Conservation (phyloP, 2,329 filamentous ascomycete genomes). For the Aspergillus viridinutans region DNA sequence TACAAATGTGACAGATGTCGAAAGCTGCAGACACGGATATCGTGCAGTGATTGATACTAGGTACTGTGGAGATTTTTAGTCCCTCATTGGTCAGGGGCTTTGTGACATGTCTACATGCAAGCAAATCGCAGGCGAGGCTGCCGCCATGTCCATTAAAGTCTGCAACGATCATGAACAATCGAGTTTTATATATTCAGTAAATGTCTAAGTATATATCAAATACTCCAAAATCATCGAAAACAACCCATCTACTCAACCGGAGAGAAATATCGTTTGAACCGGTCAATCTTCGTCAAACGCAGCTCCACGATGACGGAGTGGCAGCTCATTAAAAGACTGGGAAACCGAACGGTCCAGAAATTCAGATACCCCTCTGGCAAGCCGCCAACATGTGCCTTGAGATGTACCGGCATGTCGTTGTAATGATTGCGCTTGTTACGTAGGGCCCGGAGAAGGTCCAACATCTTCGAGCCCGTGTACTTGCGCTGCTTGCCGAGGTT, state of each 20-base stretch:
- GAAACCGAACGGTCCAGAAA: conserved; percentile 80
- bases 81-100: neutral
- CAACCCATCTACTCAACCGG: conserved; percentile 24
- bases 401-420: conserved; percentile 82
- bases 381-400: conserved; percentile 69
- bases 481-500: conserved; percentile 91
- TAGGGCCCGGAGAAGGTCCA: conserved; percentile 83
- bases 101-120: neutral
- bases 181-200: neutral
- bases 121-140: neutral
- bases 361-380: conserved; percentile 75
- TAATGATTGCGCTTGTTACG: conserved; percentile 98
- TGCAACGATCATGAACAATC: neutral
- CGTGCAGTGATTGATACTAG: neutral
- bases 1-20: neutral
- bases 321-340: conserved; percentile 70
- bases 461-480: conserved; percentile 76
- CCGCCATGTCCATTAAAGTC: neutral
- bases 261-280: conserved; percentile 43
- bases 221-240: neutral
- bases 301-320: conserved; percentile 69
- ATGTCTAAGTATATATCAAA: neutral
- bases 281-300: conserved; percentile 47
- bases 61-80: neutral
- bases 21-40: neutral